Percentiles rank a stretch among this genome's conserved stretches.
These are phyloP conservation scores for Populus davidiana DNA, from an alignment of 345 rosid species.

Conservation along the genomic window DNA sequence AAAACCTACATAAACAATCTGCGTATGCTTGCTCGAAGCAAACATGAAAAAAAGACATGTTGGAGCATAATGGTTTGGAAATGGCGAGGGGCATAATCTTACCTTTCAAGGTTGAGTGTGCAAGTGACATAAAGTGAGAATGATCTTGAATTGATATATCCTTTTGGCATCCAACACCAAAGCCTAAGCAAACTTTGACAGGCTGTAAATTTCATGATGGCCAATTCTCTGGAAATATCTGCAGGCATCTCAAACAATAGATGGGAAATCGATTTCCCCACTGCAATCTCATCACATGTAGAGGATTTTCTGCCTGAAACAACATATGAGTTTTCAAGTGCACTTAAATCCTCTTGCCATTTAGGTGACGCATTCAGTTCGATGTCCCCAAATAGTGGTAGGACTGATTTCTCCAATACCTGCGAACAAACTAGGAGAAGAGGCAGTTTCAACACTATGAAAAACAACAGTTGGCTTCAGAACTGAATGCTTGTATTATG, in stretches of 20 bases:
- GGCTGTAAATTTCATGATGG: slow-evolving; percentile 36
- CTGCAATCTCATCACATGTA: slow-evolving; percentile 5
- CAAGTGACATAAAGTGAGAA: slow-evolving; percentile 45
- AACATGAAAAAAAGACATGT: not conserved
- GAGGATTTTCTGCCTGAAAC: slow-evolving; percentile 21
- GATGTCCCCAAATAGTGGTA: slow-evolving; percentile 32
- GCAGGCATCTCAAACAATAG: slow-evolving; percentile 13
- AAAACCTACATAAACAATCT: not conserved
- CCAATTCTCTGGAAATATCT: slow-evolving; percentile 8
- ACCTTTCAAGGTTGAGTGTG: slow-evolving; percentile 79
- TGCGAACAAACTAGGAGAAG: slow-evolving; percentile 75
- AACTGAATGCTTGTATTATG: too few species aligned
- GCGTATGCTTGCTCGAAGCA: slow-evolving; percentile 8
- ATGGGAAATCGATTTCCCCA: slow-evolving; percentile 18
- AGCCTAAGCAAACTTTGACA: slow-evolving; percentile 63
- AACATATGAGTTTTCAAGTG: slow-evolving; percentile 42
- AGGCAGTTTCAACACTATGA: slow-evolving; percentile 18
- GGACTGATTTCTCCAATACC: slow-evolving; percentile 56
- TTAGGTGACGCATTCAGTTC: slow-evolving; percentile 44
- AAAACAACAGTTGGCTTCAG: too few species aligned
- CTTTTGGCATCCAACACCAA: slow-evolving; percentile 77
- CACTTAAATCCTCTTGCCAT: slow-evolving; percentile 56
- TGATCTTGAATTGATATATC: slow-evolving; percentile 52
- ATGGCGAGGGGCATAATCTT: slow-evolving; percentile 15
- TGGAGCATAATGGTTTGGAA: not conserved